Conservation (phyloP, 2,329 filamentous ascomycete species). For the Diaporthe citriasiana region DNA sequence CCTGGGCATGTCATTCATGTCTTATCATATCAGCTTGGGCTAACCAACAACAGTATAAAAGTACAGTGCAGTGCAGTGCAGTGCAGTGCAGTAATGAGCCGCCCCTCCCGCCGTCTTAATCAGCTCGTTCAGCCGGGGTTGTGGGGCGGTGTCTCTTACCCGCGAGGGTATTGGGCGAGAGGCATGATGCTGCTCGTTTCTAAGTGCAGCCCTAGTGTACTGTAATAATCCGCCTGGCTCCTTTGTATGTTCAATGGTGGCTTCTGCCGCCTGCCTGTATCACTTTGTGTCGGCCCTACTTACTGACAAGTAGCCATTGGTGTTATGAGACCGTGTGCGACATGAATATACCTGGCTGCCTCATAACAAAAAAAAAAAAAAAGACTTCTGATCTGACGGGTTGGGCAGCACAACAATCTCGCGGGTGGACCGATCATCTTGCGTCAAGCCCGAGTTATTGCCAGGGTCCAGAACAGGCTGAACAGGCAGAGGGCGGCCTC, state of each 20-base stretch:
- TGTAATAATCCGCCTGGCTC: constrained; percentile 24
- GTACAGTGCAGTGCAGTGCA: background rate
- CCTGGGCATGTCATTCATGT: background rate
- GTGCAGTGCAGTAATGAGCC: background rate
- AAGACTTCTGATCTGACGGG: background rate
- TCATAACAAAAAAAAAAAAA: background rate
- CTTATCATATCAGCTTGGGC: background rate
- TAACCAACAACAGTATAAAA: background rate
- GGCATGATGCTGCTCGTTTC: constrained; percentile 1
- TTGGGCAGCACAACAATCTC: constrained; percentile 27
- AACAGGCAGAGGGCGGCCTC: constrained; percentile 29
- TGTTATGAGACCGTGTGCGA: background rate
- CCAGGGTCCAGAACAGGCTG: constrained; percentile 31
- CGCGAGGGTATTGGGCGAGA: background rate
- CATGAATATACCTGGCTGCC: background rate
- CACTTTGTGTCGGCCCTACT: background rate
- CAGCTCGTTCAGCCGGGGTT: constrained; percentile 22
- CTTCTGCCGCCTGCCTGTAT: background rate
- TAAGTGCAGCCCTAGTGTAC: constrained; percentile 29
- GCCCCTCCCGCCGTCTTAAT: background rate
- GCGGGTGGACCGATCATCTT: constrained; percentile 8
- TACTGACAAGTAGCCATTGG: too few relatives aligned
- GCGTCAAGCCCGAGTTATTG: constrained; percentile 3
- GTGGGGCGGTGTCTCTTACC: constrained; percentile 36
- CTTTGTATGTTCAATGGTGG: background rate